phyloP scores from a whole-genome alignment of 495 filamentous ascomycete genomes.

The Aspergillus ostianus region DNA sequence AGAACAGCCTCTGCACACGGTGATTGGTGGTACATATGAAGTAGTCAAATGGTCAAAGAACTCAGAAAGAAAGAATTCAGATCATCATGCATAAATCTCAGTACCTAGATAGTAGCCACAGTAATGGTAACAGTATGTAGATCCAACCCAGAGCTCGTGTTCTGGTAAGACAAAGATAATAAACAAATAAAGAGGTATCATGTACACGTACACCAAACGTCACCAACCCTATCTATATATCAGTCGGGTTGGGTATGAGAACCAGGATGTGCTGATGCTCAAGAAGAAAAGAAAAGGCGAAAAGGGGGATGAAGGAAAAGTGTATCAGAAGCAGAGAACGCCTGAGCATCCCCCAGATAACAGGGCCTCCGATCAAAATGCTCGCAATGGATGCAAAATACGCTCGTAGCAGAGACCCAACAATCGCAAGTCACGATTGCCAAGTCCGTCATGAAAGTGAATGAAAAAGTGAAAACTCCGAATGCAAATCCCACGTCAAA shows the following conservation, averaged over 20 bases:
- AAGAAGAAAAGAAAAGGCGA: slow-evolving; percentile 20
- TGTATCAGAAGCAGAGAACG: slow-evolving; percentile 2
- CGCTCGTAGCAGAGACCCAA: slow-evolving; percentile 19
- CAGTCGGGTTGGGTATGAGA: slow-evolving; percentile 4
- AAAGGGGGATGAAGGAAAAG: slow-evolving; percentile 13
- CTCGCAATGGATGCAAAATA: slow-evolving; percentile 19
- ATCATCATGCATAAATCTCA: slow-evolving; percentile 11
- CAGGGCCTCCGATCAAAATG: slow-evolving; percentile 12
- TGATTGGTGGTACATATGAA: neutral
- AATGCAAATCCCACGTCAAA: slow-evolving; percentile 13
- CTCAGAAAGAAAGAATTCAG: neutral
- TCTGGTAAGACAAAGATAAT: slow-evolving; percentile 5
- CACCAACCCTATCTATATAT: slow-evolving; percentile 11
- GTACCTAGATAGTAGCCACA: neutral
- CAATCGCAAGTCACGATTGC: neutral
- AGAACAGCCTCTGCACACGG: neutral
- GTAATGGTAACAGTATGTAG: neutral
- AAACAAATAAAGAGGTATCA: slow-evolving; percentile 24
- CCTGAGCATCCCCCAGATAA: slow-evolving; percentile 3
- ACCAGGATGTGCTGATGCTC: slow-evolving; percentile 14
- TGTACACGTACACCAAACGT: slow-evolving; percentile 24
- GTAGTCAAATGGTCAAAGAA: neutral
- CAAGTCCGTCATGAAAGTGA: slow-evolving; percentile 7
- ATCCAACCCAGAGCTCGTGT: neutral
- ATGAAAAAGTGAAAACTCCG: slow-evolving; percentile 19